Conservation (phyloP, 305 asterid species). For the Fraxinus sp. region DNA sequence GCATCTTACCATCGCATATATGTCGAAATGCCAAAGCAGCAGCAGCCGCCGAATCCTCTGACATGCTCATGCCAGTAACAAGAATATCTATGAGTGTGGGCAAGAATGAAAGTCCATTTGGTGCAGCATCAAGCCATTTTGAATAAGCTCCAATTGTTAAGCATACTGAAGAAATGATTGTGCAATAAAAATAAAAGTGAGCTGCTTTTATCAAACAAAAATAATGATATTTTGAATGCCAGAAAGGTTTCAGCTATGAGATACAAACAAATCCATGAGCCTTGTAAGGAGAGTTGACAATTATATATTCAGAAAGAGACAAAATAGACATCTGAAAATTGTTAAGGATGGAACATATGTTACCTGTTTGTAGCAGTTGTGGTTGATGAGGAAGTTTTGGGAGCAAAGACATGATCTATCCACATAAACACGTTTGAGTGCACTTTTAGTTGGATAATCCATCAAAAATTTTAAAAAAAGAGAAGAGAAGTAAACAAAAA, state of each 20-base stretch:
- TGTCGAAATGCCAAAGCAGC: constrained; percentile 93
- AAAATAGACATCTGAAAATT: constrained; percentile 6
- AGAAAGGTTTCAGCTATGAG: neutral
- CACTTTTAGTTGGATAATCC: constrained; percentile 1
- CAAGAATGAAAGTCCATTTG: constrained; percentile 78
- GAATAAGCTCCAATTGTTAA: constrained; percentile 87
- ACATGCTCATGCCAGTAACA: constrained; percentile 85
- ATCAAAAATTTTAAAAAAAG: neutral
- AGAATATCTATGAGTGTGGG: constrained; percentile 86
- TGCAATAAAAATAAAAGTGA: constrained; percentile 18
- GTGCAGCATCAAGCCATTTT: constrained; percentile 86
- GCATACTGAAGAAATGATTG: constrained; percentile 51
- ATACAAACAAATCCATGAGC: constrained; percentile 15
- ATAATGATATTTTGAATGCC: constrained; percentile 2
- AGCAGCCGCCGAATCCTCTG: constrained; percentile 96
- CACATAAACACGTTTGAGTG: constrained; percentile 25
- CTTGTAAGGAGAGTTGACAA: constrained; percentile 13
- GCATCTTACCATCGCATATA: constrained; percentile 71
- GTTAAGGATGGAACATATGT: constrained; percentile 13
- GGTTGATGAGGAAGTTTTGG: constrained; percentile 93
- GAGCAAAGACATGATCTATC: constrained; percentile 83
- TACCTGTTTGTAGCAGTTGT: constrained; percentile 95
- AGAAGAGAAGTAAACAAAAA: neutral
- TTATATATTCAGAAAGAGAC: neutral
- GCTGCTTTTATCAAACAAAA: constrained; percentile 14